Conservation (phyloP, 495 filamentous ascomycete genomes). For the Pyronema domesticum region DNA sequence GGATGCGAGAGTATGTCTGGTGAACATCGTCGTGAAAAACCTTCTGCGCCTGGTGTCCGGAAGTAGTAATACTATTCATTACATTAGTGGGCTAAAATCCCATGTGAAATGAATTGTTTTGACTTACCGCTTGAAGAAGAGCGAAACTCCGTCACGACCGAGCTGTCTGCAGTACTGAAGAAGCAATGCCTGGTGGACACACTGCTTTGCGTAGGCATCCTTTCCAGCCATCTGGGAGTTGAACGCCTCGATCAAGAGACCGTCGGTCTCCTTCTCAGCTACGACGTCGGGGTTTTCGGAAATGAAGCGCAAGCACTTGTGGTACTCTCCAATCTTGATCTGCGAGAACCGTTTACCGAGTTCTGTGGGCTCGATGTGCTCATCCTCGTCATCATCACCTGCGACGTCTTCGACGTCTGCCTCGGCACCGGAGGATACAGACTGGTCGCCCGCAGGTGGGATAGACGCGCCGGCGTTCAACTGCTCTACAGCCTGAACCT, state of each 20-base stretch:
- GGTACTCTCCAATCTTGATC: slow-evolving; percentile 62
- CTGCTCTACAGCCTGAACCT: slow-evolving; percentile 48
- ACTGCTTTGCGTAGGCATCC: slow-evolving; percentile 62
- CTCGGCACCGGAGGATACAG: slow-evolving; percentile 38
- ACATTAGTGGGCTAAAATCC: slow-evolving; percentile 1
- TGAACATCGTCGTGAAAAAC: slow-evolving; percentile 87
- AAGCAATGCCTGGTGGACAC: slow-evolving; percentile 82
- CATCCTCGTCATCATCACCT: slow-evolving; percentile 37
- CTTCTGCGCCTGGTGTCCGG: slow-evolving; percentile 75
- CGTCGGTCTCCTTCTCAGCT: slow-evolving; percentile 77
- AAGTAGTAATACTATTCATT: slow-evolving; percentile 56
- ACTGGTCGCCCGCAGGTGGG: not conserved
- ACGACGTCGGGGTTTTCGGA: slow-evolving; percentile 55
- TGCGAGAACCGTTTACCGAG: slow-evolving; percentile 62
- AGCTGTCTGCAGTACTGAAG: slow-evolving; percentile 87
- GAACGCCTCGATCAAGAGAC: slow-evolving; percentile 76
- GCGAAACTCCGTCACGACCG: slow-evolving; percentile 66
- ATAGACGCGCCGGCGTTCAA: slow-evolving; percentile 46
- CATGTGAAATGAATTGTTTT: not conserved
- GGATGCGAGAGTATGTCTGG: slow-evolving; percentile 67
- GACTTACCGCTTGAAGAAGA: slow-evolving; percentile 75
- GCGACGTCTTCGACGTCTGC: slow-evolving; percentile 38
- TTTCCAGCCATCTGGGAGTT: slow-evolving; percentile 60
- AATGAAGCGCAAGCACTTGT: slow-evolving; percentile 55
- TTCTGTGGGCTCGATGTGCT: slow-evolving; percentile 52